Evolutionary conservation across 2,329 filamentous ascomycete genomes (phyloP).

Genomic region (Pseudogymnoascus sp.): DNA sequence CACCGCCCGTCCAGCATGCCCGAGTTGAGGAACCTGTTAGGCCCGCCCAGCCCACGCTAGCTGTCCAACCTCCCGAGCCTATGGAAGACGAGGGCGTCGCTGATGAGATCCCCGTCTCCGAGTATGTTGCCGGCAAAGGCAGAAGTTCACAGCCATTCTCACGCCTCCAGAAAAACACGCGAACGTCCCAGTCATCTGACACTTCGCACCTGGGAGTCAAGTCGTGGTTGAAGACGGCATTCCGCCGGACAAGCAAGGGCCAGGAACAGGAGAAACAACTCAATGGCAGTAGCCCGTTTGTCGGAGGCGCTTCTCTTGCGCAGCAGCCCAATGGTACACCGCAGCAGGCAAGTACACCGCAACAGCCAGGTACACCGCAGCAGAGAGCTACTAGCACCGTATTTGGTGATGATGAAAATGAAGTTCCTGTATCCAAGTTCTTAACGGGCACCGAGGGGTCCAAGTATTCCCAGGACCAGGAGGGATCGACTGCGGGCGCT

Average conservation of each 20-base stretch:
- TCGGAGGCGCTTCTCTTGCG: constrained; percentile 43
- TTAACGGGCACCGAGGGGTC: constrained; percentile 14
- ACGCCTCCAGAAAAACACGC: constrained; percentile 17
- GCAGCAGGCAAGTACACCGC: constrained; percentile 36
- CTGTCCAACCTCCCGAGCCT: constrained; percentile 25
- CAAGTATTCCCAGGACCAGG: constrained; percentile 14
- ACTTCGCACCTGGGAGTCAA: constrained; percentile 35
- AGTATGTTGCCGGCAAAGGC: constrained; percentile 8
- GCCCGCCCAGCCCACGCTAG: not conserved
- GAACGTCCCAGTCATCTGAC: constrained; percentile 14
- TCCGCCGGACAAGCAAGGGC: constrained; percentile 30
- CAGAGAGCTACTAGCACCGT: constrained; percentile 15
- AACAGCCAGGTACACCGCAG: constrained; percentile 23
- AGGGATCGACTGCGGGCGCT: not conserved
- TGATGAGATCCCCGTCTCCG: constrained; percentile 18
- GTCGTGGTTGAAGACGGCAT: constrained; percentile 49
- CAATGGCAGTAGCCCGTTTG: constrained; percentile 33
- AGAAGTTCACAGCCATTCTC: constrained; percentile 19
- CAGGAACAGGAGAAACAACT: constrained; percentile 14
- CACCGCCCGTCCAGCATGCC: not conserved
- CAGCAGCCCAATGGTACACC: constrained; percentile 18
- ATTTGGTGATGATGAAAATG: constrained; percentile 15
- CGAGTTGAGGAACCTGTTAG: not conserved
- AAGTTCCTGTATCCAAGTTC: constrained; percentile 4
- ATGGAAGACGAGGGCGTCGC: constrained; percentile 22